phyloP scores from a whole-genome alignment of 768 basidiomycete species.

The Botryobasidium botryosum region DNA sequence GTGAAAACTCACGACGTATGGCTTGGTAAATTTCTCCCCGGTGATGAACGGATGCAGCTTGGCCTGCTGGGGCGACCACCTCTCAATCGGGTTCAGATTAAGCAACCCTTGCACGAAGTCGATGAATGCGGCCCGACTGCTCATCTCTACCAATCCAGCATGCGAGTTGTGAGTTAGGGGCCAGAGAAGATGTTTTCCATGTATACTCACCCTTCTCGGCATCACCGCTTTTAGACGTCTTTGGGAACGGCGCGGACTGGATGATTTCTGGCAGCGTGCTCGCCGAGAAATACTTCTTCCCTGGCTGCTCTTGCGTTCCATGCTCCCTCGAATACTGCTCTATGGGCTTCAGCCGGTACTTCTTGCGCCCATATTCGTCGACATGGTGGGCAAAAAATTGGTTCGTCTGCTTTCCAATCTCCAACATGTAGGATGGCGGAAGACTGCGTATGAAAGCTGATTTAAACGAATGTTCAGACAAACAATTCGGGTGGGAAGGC shows the following conservation, averaged over 20 bases:
- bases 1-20: constrained; percentile 54
- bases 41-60: constrained; percentile 94
- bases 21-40: constrained; percentile 85
- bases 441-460: constrained; percentile 29
- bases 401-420: constrained; percentile 83
- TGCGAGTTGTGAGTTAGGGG: neutral
- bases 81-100: constrained; percentile 82
- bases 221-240: constrained; percentile 51
- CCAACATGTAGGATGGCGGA: constrained; percentile 86
- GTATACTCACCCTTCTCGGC: constrained; percentile 64
- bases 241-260: constrained; percentile 89
- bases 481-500: constrained; percentile 18
- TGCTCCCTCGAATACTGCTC: constrained; percentile 95
- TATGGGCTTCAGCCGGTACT: constrained; percentile 67
- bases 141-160: constrained; percentile 41
- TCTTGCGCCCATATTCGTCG: constrained; percentile 58
- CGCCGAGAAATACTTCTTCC: constrained; percentile 98
- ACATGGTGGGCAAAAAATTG: constrained; percentile 82
- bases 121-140: constrained; percentile 81
- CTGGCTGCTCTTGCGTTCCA: constrained; percentile 89
- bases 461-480: constrained; percentile 1
- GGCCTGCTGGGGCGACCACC: constrained; percentile 97
- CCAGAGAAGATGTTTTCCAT: no score
- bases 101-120: constrained; percentile 93
- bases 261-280: constrained; percentile 88